Evolutionary conservation across 1,284 basidiomycete genomes (phyloP).

Genomic region (Bjerkandera adusta): DNA sequence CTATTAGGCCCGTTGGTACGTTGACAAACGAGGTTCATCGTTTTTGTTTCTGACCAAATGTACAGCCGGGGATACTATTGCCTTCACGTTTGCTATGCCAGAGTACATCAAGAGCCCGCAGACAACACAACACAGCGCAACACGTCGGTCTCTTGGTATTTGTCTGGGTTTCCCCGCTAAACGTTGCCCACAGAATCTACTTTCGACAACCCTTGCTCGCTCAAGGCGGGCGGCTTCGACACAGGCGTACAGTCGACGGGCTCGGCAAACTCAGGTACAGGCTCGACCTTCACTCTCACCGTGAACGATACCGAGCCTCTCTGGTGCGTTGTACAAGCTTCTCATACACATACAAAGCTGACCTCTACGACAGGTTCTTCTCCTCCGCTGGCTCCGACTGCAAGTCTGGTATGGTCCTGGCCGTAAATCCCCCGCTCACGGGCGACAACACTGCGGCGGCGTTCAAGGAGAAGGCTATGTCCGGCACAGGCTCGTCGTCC

Average conservation of each 20-base stretch:
- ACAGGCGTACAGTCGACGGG: constrained; percentile 20
- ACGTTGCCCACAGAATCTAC: constrained; percentile 14
- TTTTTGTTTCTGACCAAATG: neutral
- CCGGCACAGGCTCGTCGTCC: constrained; percentile 10
- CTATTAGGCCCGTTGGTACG: constrained; percentile 17
- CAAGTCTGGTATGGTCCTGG: constrained; percentile 19
- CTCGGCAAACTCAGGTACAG: constrained; percentile 14
- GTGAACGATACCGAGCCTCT: constrained; percentile 20
- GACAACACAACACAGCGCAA: constrained; percentile 18
- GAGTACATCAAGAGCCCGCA: constrained; percentile 17
- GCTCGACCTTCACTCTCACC: constrained; percentile 12
- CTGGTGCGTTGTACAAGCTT: constrained; percentile 8
- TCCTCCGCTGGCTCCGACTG: constrained; percentile 18
- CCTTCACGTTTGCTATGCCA: constrained; percentile 18
- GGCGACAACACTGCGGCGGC: constrained; percentile 19
- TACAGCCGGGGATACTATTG: constrained; percentile 17
- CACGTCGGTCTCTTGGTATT: constrained; percentile 10
- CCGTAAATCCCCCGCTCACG: constrained; percentile 17
- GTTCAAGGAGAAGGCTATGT: constrained; percentile 16
- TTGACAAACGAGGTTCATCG: neutral
- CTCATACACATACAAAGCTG: neutral
- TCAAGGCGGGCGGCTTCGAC: constrained; percentile 19
- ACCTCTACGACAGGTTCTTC: constrained; percentile 14
- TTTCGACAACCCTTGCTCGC: constrained; percentile 19
- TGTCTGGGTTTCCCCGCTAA: neutral